These are phyloP conservation scores for Backusella luteola DNA, from an alignment of 192 early-diverging fungal species.

Conservation along the genomic window DNA sequence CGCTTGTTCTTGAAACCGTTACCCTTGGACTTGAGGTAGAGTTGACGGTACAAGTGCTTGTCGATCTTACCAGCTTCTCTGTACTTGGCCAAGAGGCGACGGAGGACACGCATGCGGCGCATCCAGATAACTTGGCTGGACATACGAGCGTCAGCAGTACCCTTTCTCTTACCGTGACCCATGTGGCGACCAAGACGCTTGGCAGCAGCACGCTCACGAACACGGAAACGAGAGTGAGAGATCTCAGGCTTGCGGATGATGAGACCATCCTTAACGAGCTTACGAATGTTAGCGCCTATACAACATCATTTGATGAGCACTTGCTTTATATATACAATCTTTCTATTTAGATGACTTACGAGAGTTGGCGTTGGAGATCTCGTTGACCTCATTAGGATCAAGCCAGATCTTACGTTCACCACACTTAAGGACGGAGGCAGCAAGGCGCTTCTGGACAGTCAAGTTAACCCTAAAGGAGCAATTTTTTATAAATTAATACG, in stretches of 20 bases:
- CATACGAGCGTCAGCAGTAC: slow-evolving; percentile 99
- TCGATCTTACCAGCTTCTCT: slow-evolving; percentile 97
- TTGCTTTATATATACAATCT: neutral
- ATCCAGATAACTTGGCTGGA: slow-evolving; percentile 94
- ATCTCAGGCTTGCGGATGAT: slow-evolving; percentile 93
- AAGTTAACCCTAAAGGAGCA: slow-evolving; percentile 64
- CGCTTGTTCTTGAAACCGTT: slow-evolving; percentile 99
- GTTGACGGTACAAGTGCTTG: slow-evolving; percentile 90
- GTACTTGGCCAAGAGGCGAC: slow-evolving; percentile 95
- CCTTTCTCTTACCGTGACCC: slow-evolving; percentile 89
- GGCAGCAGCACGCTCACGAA: slow-evolving; percentile 85
- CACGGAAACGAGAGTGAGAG: slow-evolving; percentile 90
- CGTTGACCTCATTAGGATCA: slow-evolving; percentile 94
- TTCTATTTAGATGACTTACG: slow-evolving; percentile 62
- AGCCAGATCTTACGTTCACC: slow-evolving; percentile 99
- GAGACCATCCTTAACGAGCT: slow-evolving; percentile 95
- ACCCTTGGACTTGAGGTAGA: slow-evolving; percentile 99
- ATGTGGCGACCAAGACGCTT: slow-evolving; percentile 98
- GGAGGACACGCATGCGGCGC: slow-evolving; percentile 95
- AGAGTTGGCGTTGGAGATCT: slow-evolving; percentile 97
- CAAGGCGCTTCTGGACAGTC: slow-evolving; percentile 91
- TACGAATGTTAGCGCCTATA: slow-evolving; percentile 91
- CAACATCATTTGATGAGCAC: neutral
- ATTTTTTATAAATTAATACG: neutral
- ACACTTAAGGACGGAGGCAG: slow-evolving; percentile 95